Base-by-base conservation (phyloP, 805 yeast genomes). In the Isabelozyma pseudorhagii region DNA sequence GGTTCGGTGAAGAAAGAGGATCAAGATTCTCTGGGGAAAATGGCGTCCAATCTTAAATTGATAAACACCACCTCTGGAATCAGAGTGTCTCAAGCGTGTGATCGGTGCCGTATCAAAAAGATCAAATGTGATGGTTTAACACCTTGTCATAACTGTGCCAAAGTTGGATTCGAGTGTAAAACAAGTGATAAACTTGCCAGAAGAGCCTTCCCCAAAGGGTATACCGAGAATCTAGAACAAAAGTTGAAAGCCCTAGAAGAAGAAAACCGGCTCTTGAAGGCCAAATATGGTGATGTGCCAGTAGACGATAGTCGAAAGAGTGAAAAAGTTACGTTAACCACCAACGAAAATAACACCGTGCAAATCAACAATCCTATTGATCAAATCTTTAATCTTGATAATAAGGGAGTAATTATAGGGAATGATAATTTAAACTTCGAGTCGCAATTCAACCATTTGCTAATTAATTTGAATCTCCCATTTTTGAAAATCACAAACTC, bases 41-140 rank as follows among this genome's bases (percentile, higher is more conserved):
- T 15, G 18, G 40, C 51, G 14, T 54, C 69, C 14, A 70, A 69
- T 53, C 61, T 67, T 50, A 72, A 72, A 51, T 58, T 72, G 45
- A 74, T 74, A 8, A 65, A 59, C 44, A 71, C 78, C 14, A 67
- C 68, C 3, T 52, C 66, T 5, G 77, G 78, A 0, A 59, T 67
- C n/a, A 52, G 93, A 52, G 84, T 85, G 2, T 79, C 87, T 1
- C 94, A 87, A 64, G 94, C 94, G 2, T 87, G 96, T 67, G 94
- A 87, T 63, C 71, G 94, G 34, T 87, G 94, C 58, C 72, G 93
- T 42, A 81, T 85, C 54, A 84, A 88, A 56, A 87, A 87, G 66
- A 85, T 86, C 54, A 83, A 83, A 54, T 87, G 94, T 66, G 87
- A 85, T 58, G 93, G 92, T 1, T 74, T 77, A 50, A 75, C 80